A percentile compares a stretch with the other conserved stretches of the same genome.
These are phyloP conservation scores for Coelastrella sp. DNA, from an alignment of 139 green algal genomes.

Conservation along the genomic window DNA sequence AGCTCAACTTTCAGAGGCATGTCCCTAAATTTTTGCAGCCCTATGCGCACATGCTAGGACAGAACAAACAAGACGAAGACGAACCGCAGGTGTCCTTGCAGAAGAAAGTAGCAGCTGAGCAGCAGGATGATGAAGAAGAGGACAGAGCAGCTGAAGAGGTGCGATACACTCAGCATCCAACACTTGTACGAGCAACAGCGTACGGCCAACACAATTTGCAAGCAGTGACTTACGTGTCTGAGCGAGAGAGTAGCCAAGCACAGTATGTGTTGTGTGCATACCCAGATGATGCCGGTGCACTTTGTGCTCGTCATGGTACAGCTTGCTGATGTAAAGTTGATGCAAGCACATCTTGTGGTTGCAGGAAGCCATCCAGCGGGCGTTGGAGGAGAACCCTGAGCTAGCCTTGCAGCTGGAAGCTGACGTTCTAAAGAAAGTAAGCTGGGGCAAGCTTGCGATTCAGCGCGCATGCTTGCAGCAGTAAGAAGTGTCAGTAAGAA, in stretches of 20 bases:
- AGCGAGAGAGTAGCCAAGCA: too few species aligned
- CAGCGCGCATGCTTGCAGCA: too few species aligned
- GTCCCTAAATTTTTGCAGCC: slow-evolving; percentile 83
- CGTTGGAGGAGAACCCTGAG: slow-evolving; percentile 81
- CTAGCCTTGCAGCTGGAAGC: slow-evolving; percentile 69
- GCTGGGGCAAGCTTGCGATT: neutral
- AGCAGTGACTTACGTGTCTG: too few species aligned
- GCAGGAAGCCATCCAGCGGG: slow-evolving; percentile 78
- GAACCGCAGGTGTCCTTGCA: slow-evolving; percentile 30
- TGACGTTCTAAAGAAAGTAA: slow-evolving; percentile 45
- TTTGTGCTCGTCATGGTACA: too few species aligned
- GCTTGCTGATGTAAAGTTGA: too few species aligned
- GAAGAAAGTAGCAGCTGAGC: neutral
- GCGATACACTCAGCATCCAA: too few species aligned
- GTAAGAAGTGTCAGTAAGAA: too few species aligned
- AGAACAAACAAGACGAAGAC: slow-evolving; percentile 47
- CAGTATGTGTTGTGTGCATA: too few species aligned
- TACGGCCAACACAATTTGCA: too few species aligned
- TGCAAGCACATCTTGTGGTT: neutral
- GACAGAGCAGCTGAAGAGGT: slow-evolving; percentile 55
- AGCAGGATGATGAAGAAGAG: slow-evolving; percentile 41
- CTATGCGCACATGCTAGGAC: slow-evolving; percentile 78
- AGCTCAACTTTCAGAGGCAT: neutral
- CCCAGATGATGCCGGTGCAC: too few species aligned
- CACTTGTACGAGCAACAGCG: too few species aligned